Base-by-base conservation (phyloP, 192 early-diverging fungal genomes). In the Coemansia sp. region DNA sequence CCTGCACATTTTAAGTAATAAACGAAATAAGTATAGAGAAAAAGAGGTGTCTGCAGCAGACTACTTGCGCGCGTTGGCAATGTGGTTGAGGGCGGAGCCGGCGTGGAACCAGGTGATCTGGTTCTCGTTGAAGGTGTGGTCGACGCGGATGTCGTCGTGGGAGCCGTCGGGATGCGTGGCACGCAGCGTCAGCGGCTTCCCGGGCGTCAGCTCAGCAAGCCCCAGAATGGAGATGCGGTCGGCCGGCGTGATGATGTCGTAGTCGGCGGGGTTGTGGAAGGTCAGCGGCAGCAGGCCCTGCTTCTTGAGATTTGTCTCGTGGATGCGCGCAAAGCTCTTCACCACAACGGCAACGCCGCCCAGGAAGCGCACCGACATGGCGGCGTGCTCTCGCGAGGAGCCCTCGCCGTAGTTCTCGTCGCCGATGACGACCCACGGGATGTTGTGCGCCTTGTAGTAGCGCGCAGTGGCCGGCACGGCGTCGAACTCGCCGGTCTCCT, bases 321-420 rank as follows among this genome's bases (percentile, higher is more conserved):
- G 97, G 84, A 99, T 99, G 81, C 97, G 93, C 58, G 97, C 97
- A 85, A 99, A 99, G 58, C 91, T 93, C 86, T 95, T 94, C 84
- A 92, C 91, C 76, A 99, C 92, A 71, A 99, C 92, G 18, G 95
- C 94, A 56, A 86, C 88, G 79, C 97, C 94, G 60, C 93, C 93
- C 50, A 99, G 87, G 88, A 96, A 93, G 79, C 97, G 91, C 57
- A 95, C 94, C 74, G 98, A 95, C 72, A 99, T 87, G 64, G 97
- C 97, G 58, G 97, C 97, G 79, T 99, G 97, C 81, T 99, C 97
- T 75, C 97, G 93, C 66, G 97, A 97, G 47, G 95, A 98, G 57
- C 97, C 97, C 87, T 99, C 97, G 72, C 97, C 97, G 80, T 99
- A 99, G 91, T 99, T 99, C 85, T 98, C 94, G 81, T 98, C 97